phyloP scores from a whole-genome alignment of 164 flowering plant genomes.

The Paratinospora sagittata region DNA sequence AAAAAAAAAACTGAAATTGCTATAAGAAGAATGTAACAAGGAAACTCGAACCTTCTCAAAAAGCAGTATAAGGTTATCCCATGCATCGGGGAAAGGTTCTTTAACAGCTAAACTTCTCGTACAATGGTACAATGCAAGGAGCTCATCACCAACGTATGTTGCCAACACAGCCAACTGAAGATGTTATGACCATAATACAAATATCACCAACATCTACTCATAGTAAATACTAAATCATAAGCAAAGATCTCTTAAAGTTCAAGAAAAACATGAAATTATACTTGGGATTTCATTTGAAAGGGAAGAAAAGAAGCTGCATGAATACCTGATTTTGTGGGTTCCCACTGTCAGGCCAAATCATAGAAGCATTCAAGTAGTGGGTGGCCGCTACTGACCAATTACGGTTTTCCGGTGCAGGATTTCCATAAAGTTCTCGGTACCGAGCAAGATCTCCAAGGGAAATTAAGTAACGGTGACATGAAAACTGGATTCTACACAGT shows the following conservation, averaged over 20 bases:
- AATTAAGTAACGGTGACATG: slow-evolving; percentile 68
- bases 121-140: slow-evolving; percentile 76
- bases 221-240: neutral
- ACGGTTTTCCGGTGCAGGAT: slow-evolving; percentile 24
- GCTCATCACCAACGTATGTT: slow-evolving; percentile 65
- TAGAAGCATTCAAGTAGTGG: slow-evolving; percentile 60
- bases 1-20: neutral
- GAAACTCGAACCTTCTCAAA: slow-evolving; percentile 56
- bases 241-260: neutral
- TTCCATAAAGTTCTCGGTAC: slow-evolving; percentile 55
- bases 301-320: neutral
- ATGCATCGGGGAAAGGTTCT: slow-evolving; percentile 87
- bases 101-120: slow-evolving; percentile 72
- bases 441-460: slow-evolving; percentile 89
- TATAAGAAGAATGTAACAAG: neutral
- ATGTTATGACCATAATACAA: slow-evolving; percentile 8
- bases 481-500: slow-evolving; percentile 35
- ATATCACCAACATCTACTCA: slow-evolving; percentile 4
- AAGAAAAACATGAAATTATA: too few species aligned
- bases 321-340: slow-evolving; percentile 92
- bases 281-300: neutral
- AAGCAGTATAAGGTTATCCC: slow-evolving; percentile 60
- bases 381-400: slow-evolving; percentile 68
- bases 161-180: slow-evolving; percentile 82
- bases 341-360: slow-evolving; percentile 75